Evolutionary conservation across 768 basidiomycete species (phyloP).

Genomic region (Rhodotorula diobovata): DNA sequence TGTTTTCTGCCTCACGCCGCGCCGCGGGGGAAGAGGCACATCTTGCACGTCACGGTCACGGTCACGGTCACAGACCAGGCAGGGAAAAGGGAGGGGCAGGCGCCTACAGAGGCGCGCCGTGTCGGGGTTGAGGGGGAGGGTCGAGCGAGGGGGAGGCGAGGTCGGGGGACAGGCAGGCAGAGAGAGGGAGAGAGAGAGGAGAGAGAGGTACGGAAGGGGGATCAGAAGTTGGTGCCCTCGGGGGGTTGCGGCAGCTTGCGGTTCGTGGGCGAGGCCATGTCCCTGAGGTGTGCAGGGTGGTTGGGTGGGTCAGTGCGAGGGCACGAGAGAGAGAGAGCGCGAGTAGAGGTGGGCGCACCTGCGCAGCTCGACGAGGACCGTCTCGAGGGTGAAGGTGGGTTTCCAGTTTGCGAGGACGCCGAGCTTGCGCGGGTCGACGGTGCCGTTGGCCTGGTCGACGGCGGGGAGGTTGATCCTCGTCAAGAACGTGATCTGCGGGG

Average conservation of each 20-base stretch:
- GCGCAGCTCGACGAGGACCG: slow-evolving; percentile 83
- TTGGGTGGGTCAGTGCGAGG: not conserved
- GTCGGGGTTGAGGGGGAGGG: too few species aligned
- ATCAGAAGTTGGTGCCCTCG: slow-evolving; percentile 58
- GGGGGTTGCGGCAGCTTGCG: slow-evolving; percentile 91
- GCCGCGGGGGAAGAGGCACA: too few species aligned
- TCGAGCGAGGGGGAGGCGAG: not conserved
- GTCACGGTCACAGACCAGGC: too few species aligned
- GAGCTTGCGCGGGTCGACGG: slow-evolving; percentile 70
- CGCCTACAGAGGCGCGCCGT: too few species aligned
- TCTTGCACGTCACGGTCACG: too few species aligned
- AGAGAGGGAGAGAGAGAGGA: not conserved
- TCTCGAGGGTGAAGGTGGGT: slow-evolving; percentile 74
- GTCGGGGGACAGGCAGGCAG: not conserved
- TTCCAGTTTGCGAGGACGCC: slow-evolving; percentile 71
- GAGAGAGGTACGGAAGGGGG: too few species aligned
- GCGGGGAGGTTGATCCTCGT: slow-evolving; percentile 91
- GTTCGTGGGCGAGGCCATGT: slow-evolving; percentile 89
- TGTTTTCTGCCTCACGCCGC: too few species aligned
- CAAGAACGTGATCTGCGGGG: slow-evolving; percentile 76
- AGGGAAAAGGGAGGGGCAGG: too few species aligned
- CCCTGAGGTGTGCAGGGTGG: slow-evolving; percentile 54
- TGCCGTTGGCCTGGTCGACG: slow-evolving; percentile 68
- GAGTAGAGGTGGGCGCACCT: slow-evolving; percentile 56
- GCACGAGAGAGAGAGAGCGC: too few species aligned